Evolutionary conservation across 495 filamentous ascomycete genomes (phyloP), one percentile per base, ranked within the genome.

Genomic region (Podospora pseudopauciseta): DNA sequence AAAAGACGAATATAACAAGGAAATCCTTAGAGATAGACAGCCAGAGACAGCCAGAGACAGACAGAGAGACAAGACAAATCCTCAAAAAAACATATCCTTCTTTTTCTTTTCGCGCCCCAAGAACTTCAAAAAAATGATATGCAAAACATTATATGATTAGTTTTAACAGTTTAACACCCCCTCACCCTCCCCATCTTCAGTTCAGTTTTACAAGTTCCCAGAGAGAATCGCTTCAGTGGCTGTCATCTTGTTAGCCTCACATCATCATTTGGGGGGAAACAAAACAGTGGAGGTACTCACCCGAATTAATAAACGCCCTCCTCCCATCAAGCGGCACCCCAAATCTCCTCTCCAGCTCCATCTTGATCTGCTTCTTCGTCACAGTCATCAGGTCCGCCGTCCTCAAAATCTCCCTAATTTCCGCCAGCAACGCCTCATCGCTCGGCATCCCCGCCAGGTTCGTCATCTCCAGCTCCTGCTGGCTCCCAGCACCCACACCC

Each of bases 331-430:
- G 80, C 59, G 84, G 83, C 44, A 96, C 87, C 32, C 89, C 91
- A 76, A 97, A 99, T 70, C 93, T 86, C 73, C 86, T 84, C 82
- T 99, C 96, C 67, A 99, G 80, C 79, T 99, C 96, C 67, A 85
- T 79, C 85, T 97, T 97, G 80, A 99, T 90, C 67, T 90, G 92
- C 88, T 98, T 99, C 89, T 99, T 99, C 69, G 96, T 98, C 32
- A 98, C 91, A 11, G 83, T 92, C 95, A 99, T 99, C 73, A 99
- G 81, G 82, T 99, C 96, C 2, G 92, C 92, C 2, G 91, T 93
- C 69, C 88, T 84, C 61, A 99, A 81, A 65, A 99, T 96, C 72
- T 97, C 94, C 55, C 95, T 84, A 66, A 99, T 98, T 84, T 99
- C 96, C 1, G 92, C 89, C 60, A 98, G 81, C 60, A 99, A 83